A percentile compares a stretch with the other conserved stretches of the same genome.
phyloP scores from a whole-genome alignment of 2,329 filamentous ascomycete genomes.

The Ophiocordyceps sinensis region DNA sequence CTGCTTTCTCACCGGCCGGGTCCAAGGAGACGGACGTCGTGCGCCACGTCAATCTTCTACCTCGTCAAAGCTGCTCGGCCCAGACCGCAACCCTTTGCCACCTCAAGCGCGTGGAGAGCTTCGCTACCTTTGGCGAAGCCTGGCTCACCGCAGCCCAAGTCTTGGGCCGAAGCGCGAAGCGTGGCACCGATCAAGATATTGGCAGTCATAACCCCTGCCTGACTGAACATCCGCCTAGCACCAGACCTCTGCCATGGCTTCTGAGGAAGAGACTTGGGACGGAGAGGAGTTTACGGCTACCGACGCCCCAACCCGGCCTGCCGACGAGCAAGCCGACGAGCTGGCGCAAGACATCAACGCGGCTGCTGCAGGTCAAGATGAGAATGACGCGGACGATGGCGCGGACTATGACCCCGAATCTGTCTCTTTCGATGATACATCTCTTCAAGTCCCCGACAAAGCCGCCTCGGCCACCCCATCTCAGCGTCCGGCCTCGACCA shows the following conservation, averaged over 20 bases:
- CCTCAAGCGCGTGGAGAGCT: too few relatives aligned
- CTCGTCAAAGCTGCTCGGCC: too few relatives aligned
- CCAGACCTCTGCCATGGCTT: slow-evolving; percentile 15
- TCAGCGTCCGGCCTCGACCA: slow-evolving; percentile 21
- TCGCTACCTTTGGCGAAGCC: too few relatives aligned
- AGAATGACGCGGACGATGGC: slow-evolving; percentile 36
- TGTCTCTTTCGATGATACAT: slow-evolving; percentile 25
- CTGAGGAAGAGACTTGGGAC: slow-evolving; percentile 32
- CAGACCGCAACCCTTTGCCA: too few relatives aligned
- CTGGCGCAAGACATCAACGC: slow-evolving; percentile 30
- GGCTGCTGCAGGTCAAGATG: slow-evolving; percentile 34
- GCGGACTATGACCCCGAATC: slow-evolving; percentile 46
- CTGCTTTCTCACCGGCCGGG: too few relatives aligned
- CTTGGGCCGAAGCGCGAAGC: too few relatives aligned
- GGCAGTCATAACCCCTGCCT: too few relatives aligned
- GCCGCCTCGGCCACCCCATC: slow-evolving; percentile 12
- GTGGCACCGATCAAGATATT: too few relatives aligned
- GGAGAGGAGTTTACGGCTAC: slow-evolving; percentile 38
- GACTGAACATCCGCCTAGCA: neutral
- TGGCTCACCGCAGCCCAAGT: too few relatives aligned
- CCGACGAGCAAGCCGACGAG: slow-evolving; percentile 39
- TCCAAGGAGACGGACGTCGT: too few relatives aligned
- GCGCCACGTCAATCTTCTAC: too few relatives aligned
- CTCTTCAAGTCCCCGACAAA: slow-evolving; percentile 21
- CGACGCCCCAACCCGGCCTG: slow-evolving; percentile 41